These are phyloP conservation scores for Diaporthe amygdali DNA, from an alignment of 2,329 filamentous ascomycete species.

Conservation along the genomic window DNA sequence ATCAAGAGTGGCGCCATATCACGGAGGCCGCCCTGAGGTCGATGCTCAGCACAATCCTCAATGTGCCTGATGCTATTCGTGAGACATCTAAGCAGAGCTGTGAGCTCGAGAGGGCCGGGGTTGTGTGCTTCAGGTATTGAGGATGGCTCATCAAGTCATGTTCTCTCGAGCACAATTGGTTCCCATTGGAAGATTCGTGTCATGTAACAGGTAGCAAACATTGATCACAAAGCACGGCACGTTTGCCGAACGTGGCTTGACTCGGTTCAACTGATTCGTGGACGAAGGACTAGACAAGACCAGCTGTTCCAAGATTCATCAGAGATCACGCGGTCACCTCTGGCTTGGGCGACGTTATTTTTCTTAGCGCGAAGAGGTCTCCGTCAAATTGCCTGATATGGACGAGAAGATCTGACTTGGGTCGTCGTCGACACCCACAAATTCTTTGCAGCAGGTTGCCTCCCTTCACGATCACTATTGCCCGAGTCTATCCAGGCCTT, in stretches of 20 bases:
- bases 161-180: background rate
- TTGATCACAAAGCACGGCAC: background rate
- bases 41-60: constrained; percentile 23
- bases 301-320: background rate
- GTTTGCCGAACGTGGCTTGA: background rate
- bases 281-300: background rate
- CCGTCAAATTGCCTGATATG: background rate
- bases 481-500: background rate
- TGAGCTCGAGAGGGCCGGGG: constrained; percentile 26
- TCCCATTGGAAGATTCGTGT: background rate
- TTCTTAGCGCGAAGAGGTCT: background rate
- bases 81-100: constrained; percentile 26
- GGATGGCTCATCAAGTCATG: background rate
- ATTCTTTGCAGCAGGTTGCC: background rate
- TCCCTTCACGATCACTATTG: background rate
- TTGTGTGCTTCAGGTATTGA: constrained; percentile 27
- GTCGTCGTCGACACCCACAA: background rate
- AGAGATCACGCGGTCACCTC: background rate
- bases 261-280: background rate
- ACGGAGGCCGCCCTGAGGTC: constrained; percentile 19
- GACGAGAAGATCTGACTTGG: background rate
- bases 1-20: constrained; percentile 21
- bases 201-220: constrained; percentile 6
- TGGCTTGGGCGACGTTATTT: background rate
- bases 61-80: constrained; percentile 24